Base-by-base conservation (phyloP, 2,329 filamentous ascomycete species). In the Cytospora mali region DNA sequence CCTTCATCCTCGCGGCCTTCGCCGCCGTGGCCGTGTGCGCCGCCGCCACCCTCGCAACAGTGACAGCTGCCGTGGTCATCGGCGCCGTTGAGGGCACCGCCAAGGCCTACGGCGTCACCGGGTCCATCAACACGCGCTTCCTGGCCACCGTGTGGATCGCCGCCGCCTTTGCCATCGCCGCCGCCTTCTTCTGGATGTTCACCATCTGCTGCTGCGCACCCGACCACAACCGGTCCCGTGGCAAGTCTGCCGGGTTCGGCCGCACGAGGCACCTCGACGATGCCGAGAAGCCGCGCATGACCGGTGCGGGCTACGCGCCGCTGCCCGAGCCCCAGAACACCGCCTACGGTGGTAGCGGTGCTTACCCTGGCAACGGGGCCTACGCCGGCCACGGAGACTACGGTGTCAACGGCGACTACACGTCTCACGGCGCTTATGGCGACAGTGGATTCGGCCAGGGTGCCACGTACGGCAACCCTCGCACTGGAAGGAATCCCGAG, bases 131-230 rank as follows among this genome's bases (percentile, higher is more conserved):
- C 77, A 84, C 75, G 31, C 79, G 81, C 64, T 94, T 90, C 79
- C 86, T 95, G 60, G 83, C 83, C 39, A 78, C 87, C 23, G 85
- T 90, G 70, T 97, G 93, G 92, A 81, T 98, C 64, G 88, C 88
- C 50, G 88, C 89, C 46, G 90, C 85, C 29, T 93, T 96, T 73
- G 88, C 89, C 66, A 73, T 95, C 35, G 91, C 76, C 49, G 89
- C 90, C 9, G 86, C 85, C 67, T 77, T 97, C 73, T 97, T 98
- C 88, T 98, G 95, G 94, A 79, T 93, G 72, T 86, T 96, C 75
- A 92, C 88, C 75, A 85, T 90, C 71, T 98, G 94, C 88, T 98
- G 93, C 86, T 97, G 93, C 82, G 87, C 84, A 62, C 77, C 79
- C 69, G 91, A 92, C 68, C 75, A 73, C 69, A 74, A 74, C 66